Percentiles rank a stretch among this genome's conserved stretches.
phyloP scores from a whole-genome alignment of 371 early-diverging fungal genomes.

The Parasitella parasitica region DNA sequence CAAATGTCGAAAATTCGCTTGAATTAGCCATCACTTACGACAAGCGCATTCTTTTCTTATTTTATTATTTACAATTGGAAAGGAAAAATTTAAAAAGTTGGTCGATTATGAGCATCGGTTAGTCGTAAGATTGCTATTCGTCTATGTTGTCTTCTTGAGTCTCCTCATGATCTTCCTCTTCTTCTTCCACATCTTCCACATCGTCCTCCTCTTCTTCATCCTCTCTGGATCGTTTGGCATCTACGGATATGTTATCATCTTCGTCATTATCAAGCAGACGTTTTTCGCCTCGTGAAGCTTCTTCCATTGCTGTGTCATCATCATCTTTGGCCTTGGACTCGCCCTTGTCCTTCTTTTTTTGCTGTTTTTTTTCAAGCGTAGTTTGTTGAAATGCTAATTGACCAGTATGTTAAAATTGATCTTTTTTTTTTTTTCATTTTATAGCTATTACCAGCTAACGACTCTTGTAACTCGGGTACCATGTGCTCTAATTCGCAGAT shows the following conservation, averaged over 20 bases:
- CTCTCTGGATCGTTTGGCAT: background rate
- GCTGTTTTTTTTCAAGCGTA: conserved; percentile 29
- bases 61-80: background rate
- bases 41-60: background rate
- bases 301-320: conserved; percentile 12
- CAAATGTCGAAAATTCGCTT: no score
- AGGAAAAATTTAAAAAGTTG: background rate
- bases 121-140: background rate
- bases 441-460: conserved; percentile 19
- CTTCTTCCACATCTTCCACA: conserved; percentile 12
- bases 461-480: conserved; percentile 39
- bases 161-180: conserved; percentile 10
- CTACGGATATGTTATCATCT: conserved; percentile 10
- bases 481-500: conserved; percentile 54
- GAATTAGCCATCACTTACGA: no score
- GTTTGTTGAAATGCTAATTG: conserved; percentile 26
- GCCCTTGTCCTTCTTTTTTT: conserved; percentile 28
- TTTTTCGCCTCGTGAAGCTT: conserved; percentile 17
- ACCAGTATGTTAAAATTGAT: background rate
- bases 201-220: conserved; percentile 2
- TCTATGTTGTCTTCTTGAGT: conserved; percentile 3
- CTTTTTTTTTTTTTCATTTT: background rate
- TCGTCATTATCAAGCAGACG: conserved; percentile 27
- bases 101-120: no score
- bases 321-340: conserved; percentile 16